Evolutionary conservation across 441 rosid species (phyloP).

Genomic region (Eutrema salsugineum): DNA sequence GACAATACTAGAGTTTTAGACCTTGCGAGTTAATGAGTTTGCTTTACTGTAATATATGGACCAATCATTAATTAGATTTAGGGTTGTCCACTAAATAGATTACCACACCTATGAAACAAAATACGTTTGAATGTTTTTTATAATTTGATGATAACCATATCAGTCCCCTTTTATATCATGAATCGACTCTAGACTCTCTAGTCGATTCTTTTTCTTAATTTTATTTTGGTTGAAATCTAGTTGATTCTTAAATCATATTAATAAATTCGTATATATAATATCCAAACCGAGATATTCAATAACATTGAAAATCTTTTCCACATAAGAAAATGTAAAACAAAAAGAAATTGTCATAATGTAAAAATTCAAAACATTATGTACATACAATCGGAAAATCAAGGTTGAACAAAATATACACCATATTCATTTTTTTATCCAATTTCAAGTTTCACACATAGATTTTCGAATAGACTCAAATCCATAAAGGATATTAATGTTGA

Average conservation of each 20-base stretch:
- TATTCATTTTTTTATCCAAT: neutral
- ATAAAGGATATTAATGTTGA: neutral
- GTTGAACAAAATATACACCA: neutral
- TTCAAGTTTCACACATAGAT: neutral
- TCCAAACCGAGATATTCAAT: neutral
- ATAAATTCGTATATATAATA: neutral
- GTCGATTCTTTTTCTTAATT: neutral
- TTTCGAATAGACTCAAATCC: neutral
- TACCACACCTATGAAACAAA: neutral
- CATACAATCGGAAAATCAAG: neutral
- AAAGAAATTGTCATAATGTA: too few species aligned
- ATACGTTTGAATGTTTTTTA: too few species aligned
- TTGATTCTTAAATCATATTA: neutral
- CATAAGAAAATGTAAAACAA: neutral
- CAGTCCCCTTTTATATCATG: neutral
- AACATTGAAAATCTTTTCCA: neutral
- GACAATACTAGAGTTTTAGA: neutral
- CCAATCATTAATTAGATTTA: neutral
- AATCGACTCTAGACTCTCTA: neutral
- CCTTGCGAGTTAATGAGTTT: neutral
- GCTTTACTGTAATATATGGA: too few species aligned
- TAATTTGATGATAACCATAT: too few species aligned
- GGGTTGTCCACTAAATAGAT: neutral
- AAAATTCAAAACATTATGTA: neutral
- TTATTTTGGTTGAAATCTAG: neutral